These are phyloP conservation scores for Sindora glabra DNA, from an alignment of 306 rosid genomes.

Conservation along the genomic window DNA sequence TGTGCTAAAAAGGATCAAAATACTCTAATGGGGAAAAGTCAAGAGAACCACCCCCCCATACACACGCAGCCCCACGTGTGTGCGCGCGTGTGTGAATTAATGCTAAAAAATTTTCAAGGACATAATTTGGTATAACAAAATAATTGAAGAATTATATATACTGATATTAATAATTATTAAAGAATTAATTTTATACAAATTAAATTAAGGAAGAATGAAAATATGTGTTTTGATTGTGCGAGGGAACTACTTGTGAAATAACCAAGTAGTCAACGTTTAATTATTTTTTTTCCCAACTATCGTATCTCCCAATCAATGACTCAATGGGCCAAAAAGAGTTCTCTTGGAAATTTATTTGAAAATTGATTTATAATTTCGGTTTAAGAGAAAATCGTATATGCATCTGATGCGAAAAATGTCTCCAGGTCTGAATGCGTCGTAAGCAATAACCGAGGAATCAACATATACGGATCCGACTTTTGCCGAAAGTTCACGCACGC, in stretches of 20 bases:
- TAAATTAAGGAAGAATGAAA: no score
- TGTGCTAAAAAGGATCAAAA: no score
- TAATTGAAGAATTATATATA: no score
- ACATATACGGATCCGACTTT: neutral
- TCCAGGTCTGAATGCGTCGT: neutral
- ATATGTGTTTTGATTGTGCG: neutral
- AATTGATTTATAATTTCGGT: neutral
- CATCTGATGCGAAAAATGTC: neutral
- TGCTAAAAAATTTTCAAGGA: no score
- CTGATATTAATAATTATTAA: no score
- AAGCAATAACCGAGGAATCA: neutral
- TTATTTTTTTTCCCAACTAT: neutral
- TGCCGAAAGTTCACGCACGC: constrained; percentile 10
- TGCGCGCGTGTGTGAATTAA: no score
- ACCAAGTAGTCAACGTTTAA: neutral
- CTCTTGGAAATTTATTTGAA: neutral
- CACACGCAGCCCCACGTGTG: no score
- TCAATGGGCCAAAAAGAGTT: neutral
- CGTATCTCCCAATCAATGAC: neutral
- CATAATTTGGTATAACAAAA: no score
- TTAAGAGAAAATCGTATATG: neutral
- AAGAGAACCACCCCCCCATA: no score
- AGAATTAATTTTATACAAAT: no score
- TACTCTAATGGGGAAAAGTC: no score
- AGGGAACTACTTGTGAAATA: neutral